Percentiles rank a stretch among this genome's conserved stretches.
These are phyloP conservation scores for Haematococcus sp. DNA, from an alignment of 139 green algal species.

Conservation along the genomic window DNA sequence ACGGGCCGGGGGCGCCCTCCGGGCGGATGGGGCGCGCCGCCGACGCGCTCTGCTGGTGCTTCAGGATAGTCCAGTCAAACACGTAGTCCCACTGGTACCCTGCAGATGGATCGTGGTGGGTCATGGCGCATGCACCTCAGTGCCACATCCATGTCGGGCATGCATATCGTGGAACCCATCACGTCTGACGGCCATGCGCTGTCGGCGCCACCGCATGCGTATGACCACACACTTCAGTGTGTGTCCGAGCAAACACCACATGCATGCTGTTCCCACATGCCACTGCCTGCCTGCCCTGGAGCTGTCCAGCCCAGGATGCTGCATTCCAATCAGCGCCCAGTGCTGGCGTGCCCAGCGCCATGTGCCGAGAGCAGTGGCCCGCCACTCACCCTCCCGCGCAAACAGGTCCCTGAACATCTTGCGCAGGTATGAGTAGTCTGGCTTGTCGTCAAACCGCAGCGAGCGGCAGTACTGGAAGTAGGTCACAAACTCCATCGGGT, in stretches of 20 bases:
- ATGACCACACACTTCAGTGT: too few relatives aligned
- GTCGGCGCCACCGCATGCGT: too few relatives aligned
- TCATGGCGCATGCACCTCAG: neutral
- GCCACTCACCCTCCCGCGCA: conserved; percentile 77
- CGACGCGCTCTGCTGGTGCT: conserved; percentile 76
- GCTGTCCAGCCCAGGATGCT: neutral
- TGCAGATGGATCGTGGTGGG: conserved; percentile 15
- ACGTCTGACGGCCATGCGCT: too few relatives aligned
- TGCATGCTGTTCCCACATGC: too few relatives aligned
- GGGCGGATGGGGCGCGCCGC: neutral
- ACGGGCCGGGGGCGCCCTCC: neutral
- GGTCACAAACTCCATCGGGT: conserved; percentile 94
- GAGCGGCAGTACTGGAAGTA: conserved; percentile 92
- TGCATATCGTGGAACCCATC: too few relatives aligned
- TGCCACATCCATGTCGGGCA: too few relatives aligned
- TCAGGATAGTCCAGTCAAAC: conserved; percentile 99
- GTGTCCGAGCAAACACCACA: too few relatives aligned
- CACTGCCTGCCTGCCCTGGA: neutral
- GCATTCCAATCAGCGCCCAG: too few relatives aligned
- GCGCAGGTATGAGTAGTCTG: conserved; percentile 97
- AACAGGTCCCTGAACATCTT: conserved; percentile 99
- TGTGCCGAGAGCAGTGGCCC: too few relatives aligned
- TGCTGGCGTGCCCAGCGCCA: too few relatives aligned
- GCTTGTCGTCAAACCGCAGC: conserved; percentile 99
- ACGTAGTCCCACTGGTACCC: conserved; percentile 99